These are phyloP conservation scores for Patellaria atrata DNA, from an alignment of 495 filamentous ascomycete species.

Conservation along the genomic window DNA sequence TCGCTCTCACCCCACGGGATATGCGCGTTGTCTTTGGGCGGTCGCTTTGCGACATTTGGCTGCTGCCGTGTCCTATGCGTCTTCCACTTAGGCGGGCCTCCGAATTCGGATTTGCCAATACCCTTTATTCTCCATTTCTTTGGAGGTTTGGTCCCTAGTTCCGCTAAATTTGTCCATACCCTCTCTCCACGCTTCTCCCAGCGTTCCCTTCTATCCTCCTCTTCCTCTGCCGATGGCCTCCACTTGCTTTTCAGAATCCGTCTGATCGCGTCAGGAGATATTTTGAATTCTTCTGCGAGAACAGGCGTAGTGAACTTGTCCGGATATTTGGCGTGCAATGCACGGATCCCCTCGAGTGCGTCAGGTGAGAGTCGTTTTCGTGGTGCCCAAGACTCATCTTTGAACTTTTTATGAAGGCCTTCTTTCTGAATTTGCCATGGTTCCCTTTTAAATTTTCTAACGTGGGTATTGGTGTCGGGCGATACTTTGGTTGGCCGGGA, in stretches of 20 bases:
- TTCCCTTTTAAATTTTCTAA: slow-evolving; percentile 28
- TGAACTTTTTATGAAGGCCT: slow-evolving; percentile 58
- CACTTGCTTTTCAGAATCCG: slow-evolving; percentile 78
- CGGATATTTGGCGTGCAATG: slow-evolving; percentile 59
- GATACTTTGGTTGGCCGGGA: too few species aligned
- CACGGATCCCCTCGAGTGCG: slow-evolving; percentile 71
- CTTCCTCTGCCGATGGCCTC: slow-evolving; percentile 49
- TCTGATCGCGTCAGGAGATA: slow-evolving; percentile 74
- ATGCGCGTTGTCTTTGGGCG: too few species aligned
- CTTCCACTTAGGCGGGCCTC: slow-evolving; percentile 19
- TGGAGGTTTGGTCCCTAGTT: slow-evolving; percentile 52
- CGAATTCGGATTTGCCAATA: slow-evolving; percentile 31
- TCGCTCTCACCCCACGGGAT: too few species aligned
- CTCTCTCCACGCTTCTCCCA: slow-evolving; percentile 69
- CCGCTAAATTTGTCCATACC: slow-evolving; percentile 63
- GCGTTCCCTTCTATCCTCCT: slow-evolving; percentile 42
- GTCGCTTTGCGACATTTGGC: too few species aligned
- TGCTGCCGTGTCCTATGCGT: too few species aligned
- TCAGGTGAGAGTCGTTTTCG: slow-evolving; percentile 81
- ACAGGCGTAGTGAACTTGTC: slow-evolving; percentile 57
- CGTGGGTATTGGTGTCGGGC: slow-evolving; percentile 8
- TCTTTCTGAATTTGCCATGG: slow-evolving; percentile 60
- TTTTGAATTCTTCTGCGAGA: slow-evolving; percentile 64
- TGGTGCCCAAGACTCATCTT: slow-evolving; percentile 56
- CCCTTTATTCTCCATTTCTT: slow-evolving; percentile 53